phyloP scores from a whole-genome alignment of 345 rosid genomes.

The Salix caprea region DNA sequence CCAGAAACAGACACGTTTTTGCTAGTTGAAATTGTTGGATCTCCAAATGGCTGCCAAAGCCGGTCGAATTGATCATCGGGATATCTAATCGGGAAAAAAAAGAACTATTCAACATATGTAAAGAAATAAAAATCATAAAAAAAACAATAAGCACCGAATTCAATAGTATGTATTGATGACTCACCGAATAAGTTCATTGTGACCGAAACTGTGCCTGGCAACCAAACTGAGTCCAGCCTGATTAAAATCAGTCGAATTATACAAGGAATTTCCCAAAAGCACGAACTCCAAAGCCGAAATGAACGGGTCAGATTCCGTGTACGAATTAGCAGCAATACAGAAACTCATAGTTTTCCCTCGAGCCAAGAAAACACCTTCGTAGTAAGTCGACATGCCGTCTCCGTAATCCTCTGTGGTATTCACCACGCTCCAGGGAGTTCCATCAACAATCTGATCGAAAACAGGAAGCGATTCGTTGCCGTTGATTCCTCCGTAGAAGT shows the following conservation, averaged over 20 bases:
- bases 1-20: conserved; percentile 55
- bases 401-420: conserved; percentile 68
- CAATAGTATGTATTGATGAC: neutral
- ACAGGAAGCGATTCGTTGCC: conserved; percentile 60
- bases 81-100: conserved; percentile 36
- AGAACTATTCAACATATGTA: neutral
- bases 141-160: neutral
- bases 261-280: conserved; percentile 47
- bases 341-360: conserved; percentile 68
- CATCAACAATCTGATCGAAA: conserved; percentile 90
- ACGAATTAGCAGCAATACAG: conserved; percentile 57
- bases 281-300: conserved; percentile 82
- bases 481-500: conserved; percentile 81
- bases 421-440: conserved; percentile 70
- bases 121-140: neutral
- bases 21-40: conserved; percentile 35
- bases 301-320: conserved; percentile 81
- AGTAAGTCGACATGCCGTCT: conserved; percentile 48
- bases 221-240: conserved; percentile 48
- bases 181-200: conserved; percentile 54
- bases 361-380: conserved; percentile 78
- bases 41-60: conserved; percentile 65
- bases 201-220: conserved; percentile 75
- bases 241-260: conserved; percentile 64
- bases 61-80: conserved; percentile 83